Evolutionary conservation across 1,139 yeast species (phyloP), one percentile per base, ranked within the genome.

Genomic region (Geotrichum bryndzae): DNA sequence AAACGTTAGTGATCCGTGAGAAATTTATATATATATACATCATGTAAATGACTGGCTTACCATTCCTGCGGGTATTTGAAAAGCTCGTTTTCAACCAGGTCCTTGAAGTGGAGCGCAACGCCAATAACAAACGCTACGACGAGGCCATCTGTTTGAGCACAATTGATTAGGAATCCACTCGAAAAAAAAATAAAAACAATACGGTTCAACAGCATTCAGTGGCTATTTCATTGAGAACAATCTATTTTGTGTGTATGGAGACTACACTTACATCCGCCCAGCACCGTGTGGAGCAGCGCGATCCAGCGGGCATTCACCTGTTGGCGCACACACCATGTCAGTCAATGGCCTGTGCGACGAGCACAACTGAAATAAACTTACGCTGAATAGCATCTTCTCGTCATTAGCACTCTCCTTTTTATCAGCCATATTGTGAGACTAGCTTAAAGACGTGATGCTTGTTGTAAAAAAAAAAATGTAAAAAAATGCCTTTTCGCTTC

Each of bases 281-380:
- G 54, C 3, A 38, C 56, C 15, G 63, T 61, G 27, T 61, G 61
- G 2, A 56, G 38, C 53, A 58, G 35, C 10, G 63, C 59, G 35
- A 61, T 22, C 53, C 60, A 54, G 27, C 57, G 45, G 7, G 63
- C 61, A 50, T 58, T 61, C 33, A 61, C 53, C 63, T 61, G 29
- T n/a, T 45, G 38, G 11, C 22, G 52, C 46, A 41, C n/a, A 10
- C 15, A 10, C 15, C 45, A 10, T 35, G 46, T n/a, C 46, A 41
- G 46, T 15, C n/a, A 35, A 13, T 13, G n/a, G 41, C 29, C 15
- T 27, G 41, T n/a, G 29, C 8, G 29, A 18, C 31, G 15, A 11
- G 11, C 29, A 10, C 31, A 11, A 18, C 10, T 1, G 8, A 6
- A 11, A n/a, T 25, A 38, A 45, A n/a, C 59, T 27, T 38, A 56